Evolutionary conservation across 108 stramenopile species (phyloP), one percentile per base, ranked within the genome.

Genomic region (Skeletonema grethae): DNA sequence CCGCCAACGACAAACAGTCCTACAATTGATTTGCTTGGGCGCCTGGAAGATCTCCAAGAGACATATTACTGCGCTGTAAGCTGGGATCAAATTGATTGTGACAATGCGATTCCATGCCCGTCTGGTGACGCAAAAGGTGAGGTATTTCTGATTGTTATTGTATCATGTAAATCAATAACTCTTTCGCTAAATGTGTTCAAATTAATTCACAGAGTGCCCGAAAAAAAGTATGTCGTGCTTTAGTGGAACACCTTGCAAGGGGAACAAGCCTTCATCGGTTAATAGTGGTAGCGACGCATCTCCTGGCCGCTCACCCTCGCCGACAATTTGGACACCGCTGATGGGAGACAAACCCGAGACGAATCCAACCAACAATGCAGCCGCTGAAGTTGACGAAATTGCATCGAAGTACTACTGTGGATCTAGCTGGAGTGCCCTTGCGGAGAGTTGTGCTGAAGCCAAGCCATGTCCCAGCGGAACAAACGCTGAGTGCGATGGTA

Each of bases 81-180:
- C 53, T 79, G 78, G 78, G 78, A 79, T 57, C 31, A 29, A 39
- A 79, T 79, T 38, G 78, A 79, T 57, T 79, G 78, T 41, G 70
- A 67, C 53, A 79, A 67, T 56, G 70, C 78, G 3, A 25, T 72
- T 20, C 58, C 70, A 31, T 79, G 78, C 50, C 78, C 78, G 16
- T 79, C 78, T 0, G 78, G 78, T 38, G 67, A 70, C 31, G 38
- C 57, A 12, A 69, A 69, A 60, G 67, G 67, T 68, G 11, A 68
- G 67, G 10, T 11, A 50, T 55, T 16, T 53, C 34, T 15, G 7
- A 25, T 38, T n/a, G 4, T 18, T 38, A 20, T 38, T 39, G 29
- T 28, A 36, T 10, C 4, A 11, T 32, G 15, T 67, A 34, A 32
- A 32, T 3, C 32, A 15, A 22, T 43, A 22, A 5, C 25, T 30